These are phyloP conservation scores for Elsinoe fawcettii DNA, from an alignment of 2,329 filamentous ascomycete species.

Conservation along the genomic window DNA sequence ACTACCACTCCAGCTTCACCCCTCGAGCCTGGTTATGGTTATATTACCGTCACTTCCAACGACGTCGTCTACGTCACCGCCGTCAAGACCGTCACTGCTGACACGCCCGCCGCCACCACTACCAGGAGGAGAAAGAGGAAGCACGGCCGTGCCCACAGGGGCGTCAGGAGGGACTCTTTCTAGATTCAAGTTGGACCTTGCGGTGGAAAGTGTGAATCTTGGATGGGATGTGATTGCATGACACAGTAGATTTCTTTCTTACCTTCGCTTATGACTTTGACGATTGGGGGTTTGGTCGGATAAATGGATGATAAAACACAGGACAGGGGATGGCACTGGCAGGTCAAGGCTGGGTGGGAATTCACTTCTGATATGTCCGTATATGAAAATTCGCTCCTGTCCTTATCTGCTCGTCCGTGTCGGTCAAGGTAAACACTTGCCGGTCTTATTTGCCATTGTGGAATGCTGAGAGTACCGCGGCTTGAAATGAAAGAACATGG, in stretches of 20 bases:
- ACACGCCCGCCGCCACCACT: not conserved
- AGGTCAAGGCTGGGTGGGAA: not conserved
- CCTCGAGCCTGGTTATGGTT: not conserved
- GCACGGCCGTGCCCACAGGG: constrained; percentile 6
- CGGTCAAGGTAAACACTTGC: no score
- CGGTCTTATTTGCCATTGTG: no score
- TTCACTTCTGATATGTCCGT: constrained; percentile 10
- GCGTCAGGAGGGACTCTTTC: not conserved
- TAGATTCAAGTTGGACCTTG: not conserved
- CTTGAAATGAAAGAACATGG: no score
- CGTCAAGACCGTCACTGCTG: constrained; percentile 9
- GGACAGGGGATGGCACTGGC: not conserved
- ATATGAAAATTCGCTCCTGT: not conserved
- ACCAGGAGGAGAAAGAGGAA: constrained; percentile 1
- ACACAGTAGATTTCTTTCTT: not conserved
- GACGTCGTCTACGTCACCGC: constrained; percentile 10
- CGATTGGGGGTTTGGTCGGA: constrained; percentile 2
- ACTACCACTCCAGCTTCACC: not conserved
- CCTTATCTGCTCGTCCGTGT: not conserved
- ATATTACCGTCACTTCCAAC: constrained; percentile 2
- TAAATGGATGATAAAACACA: not conserved
- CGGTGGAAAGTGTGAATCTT: not conserved
- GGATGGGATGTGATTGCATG: not conserved
- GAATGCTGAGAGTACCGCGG: no score
- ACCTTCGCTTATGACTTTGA: constrained; percentile 12